Conservation (phyloP, 2,329 filamentous ascomycete species). For the Colletotrichum sp. region DNA sequence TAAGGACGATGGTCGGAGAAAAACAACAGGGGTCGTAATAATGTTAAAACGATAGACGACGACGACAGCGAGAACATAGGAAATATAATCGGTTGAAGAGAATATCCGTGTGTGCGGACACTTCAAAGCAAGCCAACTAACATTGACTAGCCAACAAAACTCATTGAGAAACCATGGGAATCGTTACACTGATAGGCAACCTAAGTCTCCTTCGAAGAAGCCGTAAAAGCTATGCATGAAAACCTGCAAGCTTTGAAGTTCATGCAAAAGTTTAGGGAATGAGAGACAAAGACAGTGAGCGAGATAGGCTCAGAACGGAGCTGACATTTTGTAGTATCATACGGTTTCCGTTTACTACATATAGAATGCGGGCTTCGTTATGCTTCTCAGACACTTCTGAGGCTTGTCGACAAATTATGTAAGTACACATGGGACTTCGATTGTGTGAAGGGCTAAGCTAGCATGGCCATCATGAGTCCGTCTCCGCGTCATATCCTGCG, state of each 20-base stretch:
- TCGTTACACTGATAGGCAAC: fast-evolving
- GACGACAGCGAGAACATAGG: no score
- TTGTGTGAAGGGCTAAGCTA: background rate
- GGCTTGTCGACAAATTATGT: background rate
- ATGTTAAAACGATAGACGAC: no score
- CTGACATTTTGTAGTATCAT: background rate
- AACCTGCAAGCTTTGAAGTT: background rate
- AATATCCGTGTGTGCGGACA: fast-evolving
- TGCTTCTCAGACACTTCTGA: background rate
- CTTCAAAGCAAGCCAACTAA: no score
- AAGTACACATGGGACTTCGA: background rate
- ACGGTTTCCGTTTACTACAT: background rate
- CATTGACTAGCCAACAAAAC: no score
- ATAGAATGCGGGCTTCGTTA: background rate
- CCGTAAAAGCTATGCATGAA: background rate
- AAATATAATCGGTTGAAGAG: no score
- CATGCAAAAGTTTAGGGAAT: background rate
- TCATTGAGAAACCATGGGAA: background rate
- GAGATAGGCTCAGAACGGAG: background rate
- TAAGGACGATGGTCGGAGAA: no score
- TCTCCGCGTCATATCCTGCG: background rate
- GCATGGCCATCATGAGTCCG: background rate
- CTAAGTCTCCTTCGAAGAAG: background rate
- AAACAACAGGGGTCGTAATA: no score
- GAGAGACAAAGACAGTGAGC: background rate